A percentile compares a stretch with the other conserved stretches of the same genome.
These are phyloP conservation scores for Dioszegia hungarica DNA, from an alignment of 768 basidiomycete species.

Conservation along the genomic window DNA sequence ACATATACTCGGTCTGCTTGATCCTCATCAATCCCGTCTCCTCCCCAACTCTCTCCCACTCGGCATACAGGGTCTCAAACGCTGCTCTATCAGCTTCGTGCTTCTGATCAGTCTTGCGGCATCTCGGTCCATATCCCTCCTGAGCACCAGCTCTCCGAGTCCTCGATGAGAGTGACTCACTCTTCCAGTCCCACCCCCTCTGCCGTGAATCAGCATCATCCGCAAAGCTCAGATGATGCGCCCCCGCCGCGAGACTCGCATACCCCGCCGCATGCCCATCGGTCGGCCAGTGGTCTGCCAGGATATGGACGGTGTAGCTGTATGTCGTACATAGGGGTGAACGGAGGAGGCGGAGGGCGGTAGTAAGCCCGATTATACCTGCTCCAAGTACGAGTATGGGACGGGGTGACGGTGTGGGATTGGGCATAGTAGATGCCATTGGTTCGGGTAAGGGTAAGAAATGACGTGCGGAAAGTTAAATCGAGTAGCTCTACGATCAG, in stretches of 20 bases:
- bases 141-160: too few relatives aligned
- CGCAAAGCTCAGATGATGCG: slow-evolving; percentile 49
- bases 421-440: too few relatives aligned
- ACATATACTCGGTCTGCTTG: slow-evolving; percentile 48
- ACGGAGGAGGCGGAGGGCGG: slow-evolving; percentile 45
- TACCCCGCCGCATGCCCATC: slow-evolving; percentile 38
- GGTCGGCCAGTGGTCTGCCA: slow-evolving; percentile 44
- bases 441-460: too few relatives aligned
- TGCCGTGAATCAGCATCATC: slow-evolving; percentile 43
- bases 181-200: slow-evolving; percentile 35
- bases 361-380: slow-evolving; percentile 49
- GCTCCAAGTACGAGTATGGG: slow-evolving; percentile 47
- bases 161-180: slow-evolving; percentile 17
- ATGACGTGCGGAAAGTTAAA: too few relatives aligned
- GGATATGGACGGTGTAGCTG: slow-evolving; percentile 30
- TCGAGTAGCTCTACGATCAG: too few relatives aligned
- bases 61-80: slow-evolving; percentile 40
- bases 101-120: too few relatives aligned
- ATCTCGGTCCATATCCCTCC: too few relatives aligned
- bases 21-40: slow-evolving; percentile 40
- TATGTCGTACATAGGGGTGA: not conserved
- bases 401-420: too few relatives aligned
- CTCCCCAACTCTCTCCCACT: slow-evolving; percentile 23
- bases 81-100: slow-evolving; percentile 18
- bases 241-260: slow-evolving; percentile 42